Evolutionary conservation across 495 filamentous ascomycete species (phyloP), one percentile per base, ranked within the genome.

Genomic region (Penicillium mononematosum): DNA sequence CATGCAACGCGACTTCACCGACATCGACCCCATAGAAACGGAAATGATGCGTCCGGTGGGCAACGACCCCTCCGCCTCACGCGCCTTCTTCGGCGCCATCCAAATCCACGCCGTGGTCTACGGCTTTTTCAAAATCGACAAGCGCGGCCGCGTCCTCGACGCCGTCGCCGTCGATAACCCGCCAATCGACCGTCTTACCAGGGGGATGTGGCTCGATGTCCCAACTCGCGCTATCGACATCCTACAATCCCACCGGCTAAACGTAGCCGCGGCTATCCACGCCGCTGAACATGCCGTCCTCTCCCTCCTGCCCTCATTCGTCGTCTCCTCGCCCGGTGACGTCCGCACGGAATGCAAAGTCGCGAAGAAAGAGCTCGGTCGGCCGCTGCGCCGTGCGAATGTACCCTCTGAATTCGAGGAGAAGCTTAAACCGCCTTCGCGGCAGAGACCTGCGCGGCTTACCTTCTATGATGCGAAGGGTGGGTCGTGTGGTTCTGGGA

Each of bases 311-410:
- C 92, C 92, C 0, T 91, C 88, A 39, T 96, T 94, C 64, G 91
- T 97, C 25, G 83, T 96, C 55, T 88, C 83, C 58, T 86, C 92
- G 73, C 86, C 88, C 3, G 91, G 89, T 46, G 92, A 96, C 58
- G 91, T 98, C 16, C 85, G 89, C 19, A 98, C 94, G 1, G 94
- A 98, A 74, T 98, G 94, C 65, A 98, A 98, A 73, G 92, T 96
- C 45, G 86, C 90, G 19, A 84, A 86, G 63, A 84, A 85, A 54
- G 85, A 90, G 65, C 59, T 78, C 2, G 71, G 70, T 16, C 64
- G 57, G 6, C 60, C 66, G 7, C 65, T 75, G 29, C 66, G 67
- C 29, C 62, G 59, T 7, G 73, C 69, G 19, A 69, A 70, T 24
- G 61, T 63, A 4, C 39, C 55, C 14, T 29, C 45, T 16, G 55